Percentiles rank a stretch among this genome's conserved stretches.
phyloP scores from a whole-genome alignment of 2,329 filamentous ascomycete genomes.

The Aspergillus eucalypticola region DNA sequence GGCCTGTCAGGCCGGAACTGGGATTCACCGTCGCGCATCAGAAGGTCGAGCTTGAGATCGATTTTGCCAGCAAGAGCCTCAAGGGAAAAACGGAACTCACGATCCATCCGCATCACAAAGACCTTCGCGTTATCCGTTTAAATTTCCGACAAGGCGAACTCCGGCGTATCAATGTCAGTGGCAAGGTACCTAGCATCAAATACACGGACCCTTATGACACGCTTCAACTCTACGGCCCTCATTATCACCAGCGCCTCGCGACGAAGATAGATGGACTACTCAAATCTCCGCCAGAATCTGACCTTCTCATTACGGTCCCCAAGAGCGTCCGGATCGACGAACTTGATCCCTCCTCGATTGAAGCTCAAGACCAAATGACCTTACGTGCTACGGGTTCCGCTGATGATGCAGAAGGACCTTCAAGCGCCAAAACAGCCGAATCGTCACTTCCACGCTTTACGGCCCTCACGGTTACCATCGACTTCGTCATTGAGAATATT shows the following conservation, averaged over 20 bases:
- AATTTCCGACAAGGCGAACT: slow-evolving; percentile 65
- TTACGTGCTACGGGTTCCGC: slow-evolving; percentile 41
- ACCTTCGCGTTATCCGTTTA: slow-evolving; percentile 57
- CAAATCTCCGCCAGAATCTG: slow-evolving; percentile 54
- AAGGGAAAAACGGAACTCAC: slow-evolving; percentile 80
- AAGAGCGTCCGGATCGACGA: slow-evolving; percentile 63
- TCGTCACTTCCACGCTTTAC: slow-evolving; percentile 53
- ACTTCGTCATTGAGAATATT: slow-evolving; percentile 73
- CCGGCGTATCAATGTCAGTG: slow-evolving; percentile 52
- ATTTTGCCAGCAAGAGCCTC: slow-evolving; percentile 74
- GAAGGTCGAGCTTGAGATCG: slow-evolving; percentile 84
- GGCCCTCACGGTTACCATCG: slow-evolving; percentile 67
- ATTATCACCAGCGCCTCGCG: slow-evolving; percentile 76
- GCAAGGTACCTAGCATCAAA: slow-evolving; percentile 41
- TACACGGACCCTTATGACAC: slow-evolving; percentile 50
- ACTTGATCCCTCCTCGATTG: slow-evolving; percentile 54
- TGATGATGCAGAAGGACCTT: slow-evolving; percentile 41
- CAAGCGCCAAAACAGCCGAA: slow-evolving; percentile 38
- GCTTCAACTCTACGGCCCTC: slow-evolving; percentile 57
- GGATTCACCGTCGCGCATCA: slow-evolving; percentile 72
- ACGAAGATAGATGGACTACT: slow-evolving; percentile 64
- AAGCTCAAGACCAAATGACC: slow-evolving; percentile 48
- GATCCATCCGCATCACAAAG: slow-evolving; percentile 64
- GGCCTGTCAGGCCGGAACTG: slow-evolving; percentile 32
- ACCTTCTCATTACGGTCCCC: slow-evolving; percentile 61